Evolutionary conservation across 164 flowering plant genomes (phyloP), one percentile per base, ranked within the genome.

Genomic region (Platanus orientalis): DNA sequence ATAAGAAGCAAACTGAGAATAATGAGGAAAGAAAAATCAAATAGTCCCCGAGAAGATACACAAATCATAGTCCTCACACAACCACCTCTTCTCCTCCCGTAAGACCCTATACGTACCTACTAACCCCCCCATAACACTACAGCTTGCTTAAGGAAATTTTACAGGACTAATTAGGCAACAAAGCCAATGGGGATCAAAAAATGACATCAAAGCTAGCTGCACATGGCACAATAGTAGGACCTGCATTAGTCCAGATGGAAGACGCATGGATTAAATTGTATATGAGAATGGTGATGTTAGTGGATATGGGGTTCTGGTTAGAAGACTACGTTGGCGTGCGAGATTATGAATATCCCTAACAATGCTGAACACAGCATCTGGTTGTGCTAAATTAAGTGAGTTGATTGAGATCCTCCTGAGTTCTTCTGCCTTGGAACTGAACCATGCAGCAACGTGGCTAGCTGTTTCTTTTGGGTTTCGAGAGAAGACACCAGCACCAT

Each of bases 401-500:
- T 89, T 91, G 61, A 86, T 89, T 0, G 97, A 86, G 92, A 86
- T 89, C 61, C 48, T 76, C 71, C 81, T 81, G 34, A 84, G 89
- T 58, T 94, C 96, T 24, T 86, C 93, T 3, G 67, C 67, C 51
- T 91, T 86, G 19, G 88, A 79, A 75, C 88, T 88, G 77, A 94
- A 94, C 98, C 98, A 94, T 65, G 84, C 87, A 0, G 90, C 79
- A 17, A 94, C 98, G 6, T 84, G 73, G 40, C 53, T 77, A 7
- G 98, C 92, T 28, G 97, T 94, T 73, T 87, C 92, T 59, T 80
- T 86, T 2, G 96, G 76, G 62, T 93, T 89, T 65, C 86, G 70
- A 16, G 92, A 85, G 81, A 94, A 94, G 7, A 91, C 84, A 1
- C 98, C 98, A 0, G 98, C 98, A 11, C 97, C 98, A 55, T 89